Percentiles rank a stretch among this genome's conserved stretches.
Evolutionary conservation across 2,329 filamentous ascomycete genomes (phyloP).

Genomic region (Balansia obtecta): DNA sequence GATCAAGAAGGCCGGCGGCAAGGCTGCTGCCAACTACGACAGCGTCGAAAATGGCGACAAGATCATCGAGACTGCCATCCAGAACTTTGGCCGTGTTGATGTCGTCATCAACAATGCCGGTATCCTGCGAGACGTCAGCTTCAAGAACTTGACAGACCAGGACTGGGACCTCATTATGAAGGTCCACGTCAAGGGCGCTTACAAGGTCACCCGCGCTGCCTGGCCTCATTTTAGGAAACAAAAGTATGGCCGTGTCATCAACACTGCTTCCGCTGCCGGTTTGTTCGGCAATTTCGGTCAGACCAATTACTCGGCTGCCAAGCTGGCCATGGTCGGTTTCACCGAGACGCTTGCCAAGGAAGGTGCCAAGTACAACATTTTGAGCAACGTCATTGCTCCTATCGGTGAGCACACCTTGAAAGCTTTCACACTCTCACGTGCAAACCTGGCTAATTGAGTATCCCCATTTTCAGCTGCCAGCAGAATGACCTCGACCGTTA

Average conservation of each 20-base stretch:
- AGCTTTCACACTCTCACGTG: too few species aligned
- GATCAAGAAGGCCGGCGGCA: conserved; percentile 79
- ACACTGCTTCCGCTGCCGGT: conserved; percentile 91
- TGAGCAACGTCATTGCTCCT: conserved; percentile 88
- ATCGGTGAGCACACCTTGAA: conserved; percentile 37
- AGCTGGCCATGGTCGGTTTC: conserved; percentile 90
- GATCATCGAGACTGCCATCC: conserved; percentile 83
- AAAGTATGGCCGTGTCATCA: conserved; percentile 94
- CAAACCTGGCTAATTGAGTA: neutral
- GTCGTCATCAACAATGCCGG: conserved; percentile 96
- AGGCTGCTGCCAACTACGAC: conserved; percentile 97
- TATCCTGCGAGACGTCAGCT: conserved; percentile 87
- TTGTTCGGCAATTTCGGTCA: conserved; percentile 94
- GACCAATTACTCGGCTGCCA: conserved; percentile 93
- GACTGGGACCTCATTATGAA: conserved; percentile 95
- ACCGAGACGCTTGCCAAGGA: conserved; percentile 97
- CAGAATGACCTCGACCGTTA: conserved; percentile 89
- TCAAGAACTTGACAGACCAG: conserved; percentile 96
- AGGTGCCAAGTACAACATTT: conserved; percentile 94
- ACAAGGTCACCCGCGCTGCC: conserved; percentile 88
- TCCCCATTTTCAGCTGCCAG: conserved; percentile 53
- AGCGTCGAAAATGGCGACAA: conserved; percentile 83
- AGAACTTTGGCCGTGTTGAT: conserved; percentile 76
- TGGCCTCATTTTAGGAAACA: conserved; percentile 98
- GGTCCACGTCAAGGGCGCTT: conserved; percentile 86